Conservation (phyloP, 2,329 filamentous ascomycete species). For the Penicillium olsonii region DNA sequence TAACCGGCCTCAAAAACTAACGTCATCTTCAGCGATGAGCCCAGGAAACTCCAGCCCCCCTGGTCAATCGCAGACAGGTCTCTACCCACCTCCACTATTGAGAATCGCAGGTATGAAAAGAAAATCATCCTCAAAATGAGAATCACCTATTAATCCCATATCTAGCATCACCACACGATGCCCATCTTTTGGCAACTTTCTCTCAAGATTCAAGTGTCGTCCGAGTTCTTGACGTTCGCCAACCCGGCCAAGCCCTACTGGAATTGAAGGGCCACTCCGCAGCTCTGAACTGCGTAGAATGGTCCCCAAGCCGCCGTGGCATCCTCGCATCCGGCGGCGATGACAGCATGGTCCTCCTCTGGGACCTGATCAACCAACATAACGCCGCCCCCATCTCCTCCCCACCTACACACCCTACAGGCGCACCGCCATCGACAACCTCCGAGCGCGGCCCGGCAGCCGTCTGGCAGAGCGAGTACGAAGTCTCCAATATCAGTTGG, state of each 20-base stretch:
- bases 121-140: neutral
- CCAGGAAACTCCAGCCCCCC: slow-evolving; percentile 67
- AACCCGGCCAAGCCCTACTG: slow-evolving; percentile 90
- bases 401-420: slow-evolving; percentile 34
- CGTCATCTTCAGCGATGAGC: slow-evolving; percentile 37
- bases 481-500: slow-evolving; percentile 51
- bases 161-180: slow-evolving; percentile 85
- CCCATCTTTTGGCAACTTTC: slow-evolving; percentile 94
- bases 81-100: slow-evolving; percentile 61
- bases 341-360: slow-evolving; percentile 86
- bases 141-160: slow-evolving; percentile 13
- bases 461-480: slow-evolving; percentile 49
- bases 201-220: slow-evolving; percentile 90
- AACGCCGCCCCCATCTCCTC: slow-evolving; percentile 50
- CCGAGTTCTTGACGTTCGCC: slow-evolving; percentile 91
- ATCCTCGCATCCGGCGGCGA: slow-evolving; percentile 89
- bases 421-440: slow-evolving; percentile 31
- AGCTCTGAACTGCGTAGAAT: slow-evolving; percentile 89
- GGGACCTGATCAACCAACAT: slow-evolving; percentile 80
- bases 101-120: slow-evolving; percentile 44
- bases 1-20: slow-evolving; percentile 11
- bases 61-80: slow-evolving; percentile 57
- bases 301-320: slow-evolving; percentile 84
- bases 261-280: slow-evolving; percentile 88
- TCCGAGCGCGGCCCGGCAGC: slow-evolving; percentile 47